These are phyloP conservation scores for Nicotiana tabacum DNA, from an alignment of 257 asterid genomes.

Conservation along the genomic window DNA sequence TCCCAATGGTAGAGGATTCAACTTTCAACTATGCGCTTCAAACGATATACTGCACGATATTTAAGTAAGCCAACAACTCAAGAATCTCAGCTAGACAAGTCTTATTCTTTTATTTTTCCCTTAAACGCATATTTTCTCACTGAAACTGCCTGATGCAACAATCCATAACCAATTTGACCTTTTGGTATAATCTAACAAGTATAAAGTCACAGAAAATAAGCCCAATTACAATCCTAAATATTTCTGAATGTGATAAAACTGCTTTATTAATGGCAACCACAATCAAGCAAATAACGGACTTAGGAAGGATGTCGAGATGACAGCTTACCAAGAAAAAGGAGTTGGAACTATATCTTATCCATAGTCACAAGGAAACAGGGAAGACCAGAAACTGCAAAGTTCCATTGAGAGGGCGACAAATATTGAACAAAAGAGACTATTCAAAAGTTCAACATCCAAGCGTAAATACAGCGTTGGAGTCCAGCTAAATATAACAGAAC, in stretches of 20 bases:
- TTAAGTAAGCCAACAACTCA: background rate
- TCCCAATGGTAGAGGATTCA: no score
- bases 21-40: no score
- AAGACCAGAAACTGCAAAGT: slow-evolving; percentile 2
- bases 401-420: background rate
- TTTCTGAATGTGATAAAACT: background rate
- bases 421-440: background rate
- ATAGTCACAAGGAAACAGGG: slow-evolving; percentile 3
- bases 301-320: background rate
- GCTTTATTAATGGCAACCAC: background rate
- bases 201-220: background rate
- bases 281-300: background rate
- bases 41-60: background rate
- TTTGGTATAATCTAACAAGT: background rate
- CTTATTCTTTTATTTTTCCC: background rate
- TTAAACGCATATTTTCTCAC: background rate
- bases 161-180: background rate
- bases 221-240: background rate
- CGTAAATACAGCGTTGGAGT: background rate
- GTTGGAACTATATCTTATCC: slow-evolving; percentile 6
- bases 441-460: background rate
- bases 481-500: background rate
- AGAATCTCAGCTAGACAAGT: background rate
- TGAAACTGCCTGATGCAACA: background rate
- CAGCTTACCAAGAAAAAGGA: background rate